Evolutionary conservation across 805 yeast species (phyloP), one percentile per base, ranked within the genome.

Genomic region (Yarrowia bubula): DNA sequence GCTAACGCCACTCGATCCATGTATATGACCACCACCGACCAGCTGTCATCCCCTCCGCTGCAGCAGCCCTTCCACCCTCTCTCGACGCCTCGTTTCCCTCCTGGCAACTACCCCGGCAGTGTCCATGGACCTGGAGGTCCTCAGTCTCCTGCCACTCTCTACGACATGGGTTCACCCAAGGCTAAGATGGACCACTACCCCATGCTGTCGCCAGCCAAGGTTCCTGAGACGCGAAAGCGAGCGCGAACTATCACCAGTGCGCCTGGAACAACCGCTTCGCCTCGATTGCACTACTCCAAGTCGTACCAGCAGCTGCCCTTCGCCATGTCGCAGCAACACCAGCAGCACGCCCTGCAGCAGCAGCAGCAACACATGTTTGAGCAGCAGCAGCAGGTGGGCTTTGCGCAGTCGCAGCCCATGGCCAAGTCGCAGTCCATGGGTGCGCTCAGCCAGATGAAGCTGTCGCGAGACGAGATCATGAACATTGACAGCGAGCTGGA

Each of bases 401-500:
- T 42, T 28, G 43, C 43, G 15, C 62, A 41, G 32, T n/a, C 48
- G 2, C 64, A 58, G 51, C 51, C 64, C 51, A 43, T 58, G 64
- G 42, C 42, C 35, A 58, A 58, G 43, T 58, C 64, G n/a, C 64
- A 43, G 35, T 43, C 51, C 18, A 58, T 58, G 64, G 64, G 64
- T 11, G 64, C 64, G 3, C 39, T 58, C n/a, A 31, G 22, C 43
- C 48, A 42, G 39, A 33, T 44, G 43, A 42, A 37, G 42, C 64
- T 58, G 39, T 58, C 51, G 32, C 51, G 43, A 4, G 64, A 43
- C 35, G 64, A 44, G 8, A 43, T 58, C 33, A 58, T 43, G 64
- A 22, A 44, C 32, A 43, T 58, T 37, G 61, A 55, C 47, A 41
- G 42, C 47, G 47, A 55, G 47, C 47, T 55, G 46, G 61, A 41